Evolutionary conservation across 2,329 filamentous ascomycete genomes (phyloP), one percentile per base, ranked within the genome.

Genomic region (Claviceps arundinis): DNA sequence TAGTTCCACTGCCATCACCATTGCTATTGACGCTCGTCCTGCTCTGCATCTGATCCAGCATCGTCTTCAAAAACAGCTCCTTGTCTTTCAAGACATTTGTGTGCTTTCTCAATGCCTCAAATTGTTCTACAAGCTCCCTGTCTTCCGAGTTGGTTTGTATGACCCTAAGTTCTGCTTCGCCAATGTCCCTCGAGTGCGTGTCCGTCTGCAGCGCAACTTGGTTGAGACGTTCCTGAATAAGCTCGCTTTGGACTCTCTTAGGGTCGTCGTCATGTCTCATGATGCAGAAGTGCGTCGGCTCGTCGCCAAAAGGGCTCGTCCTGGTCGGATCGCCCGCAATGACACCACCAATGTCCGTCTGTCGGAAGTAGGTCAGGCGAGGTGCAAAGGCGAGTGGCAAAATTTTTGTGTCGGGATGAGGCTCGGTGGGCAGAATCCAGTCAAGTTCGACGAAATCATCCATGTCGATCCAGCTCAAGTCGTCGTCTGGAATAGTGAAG

Each of bases 391-490:
- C 90, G 8, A 98, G 76, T 0, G 94, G 94, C 51, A 98, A 70
- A 46, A 98, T 98, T 66, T 93, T 90, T 0, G 91, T 97, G 58
- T 94, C 85, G 0, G 91, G 90, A 58, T 95, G 94, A 37, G 85
- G 81, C 62, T 95, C 88, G 14, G 88, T 85, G 0, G 91, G 91
- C 24, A 96, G 70, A 51, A 95, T 90, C 91, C 91, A 97, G 64
- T 96, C 94, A 22, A 98, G 73, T 66, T 98, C 93, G 34, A 98
- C 90, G 68, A 98, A 98, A 65, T 98, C 93, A 64, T 98, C 93
- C 89, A 98, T 97, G 62, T 98, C 93, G 56, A 98, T 90, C 93
- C 93, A 98, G 52, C 85, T 89, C 59, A 89, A 83, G 62, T 98
- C 93, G 51, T 94, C 87, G 65, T 98, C 93, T 0, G 93, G 91